Evolutionary conservation across 306 rosid genomes (phyloP), one percentile per base, ranked within the genome.

Genomic region (Datisca glomerata): DNA sequence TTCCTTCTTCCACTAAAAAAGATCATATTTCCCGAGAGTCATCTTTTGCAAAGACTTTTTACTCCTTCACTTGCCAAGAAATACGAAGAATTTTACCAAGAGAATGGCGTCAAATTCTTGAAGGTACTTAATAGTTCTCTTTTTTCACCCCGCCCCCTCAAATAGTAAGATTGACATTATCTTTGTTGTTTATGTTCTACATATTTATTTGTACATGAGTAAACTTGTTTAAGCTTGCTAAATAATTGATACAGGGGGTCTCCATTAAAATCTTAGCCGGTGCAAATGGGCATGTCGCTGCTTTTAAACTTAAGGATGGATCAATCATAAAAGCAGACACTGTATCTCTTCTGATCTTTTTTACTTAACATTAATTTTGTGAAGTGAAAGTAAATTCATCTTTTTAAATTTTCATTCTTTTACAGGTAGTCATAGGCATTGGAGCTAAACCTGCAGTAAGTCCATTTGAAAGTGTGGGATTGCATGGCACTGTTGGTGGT

Each of bases 21-120:
- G 96, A 68, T 81, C 43, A 56, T 81, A 63, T 86, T 81, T 64
- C 96, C 94, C 11, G 96, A 86, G 47, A 51, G 69, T 42, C 85
- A 79, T 67, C 72, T 86, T 23, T 68, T 86, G 70, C 73, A 48
- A 73, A 79, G 96, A 60, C 63, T 81, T 48, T 86, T 86, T 65
- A 79, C 96, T 71, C 85, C 87, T 73, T 73, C 94, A 51, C 87
- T 86, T 56, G 69, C 93, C 45, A 63, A 24, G 53, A 86, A 78
- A 71, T 86, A 81, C 56, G 96, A 86, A 62, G 78, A 81, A 51
- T 86, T 81, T 51, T 86, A 81, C 76, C 68, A 66, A 60, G 70
- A 73, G 68, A 86, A 79, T 60, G 94, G 94, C 45, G 78, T 81
- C 56, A 86, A 81, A 71, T 64, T 81, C 61, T 29, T 76, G 46